Percentiles rank a stretch among this genome's conserved stretches.
phyloP scores from a whole-genome alignment of 1,284 basidiomycete genomes.

The Trichosporon coremiiforme region DNA sequence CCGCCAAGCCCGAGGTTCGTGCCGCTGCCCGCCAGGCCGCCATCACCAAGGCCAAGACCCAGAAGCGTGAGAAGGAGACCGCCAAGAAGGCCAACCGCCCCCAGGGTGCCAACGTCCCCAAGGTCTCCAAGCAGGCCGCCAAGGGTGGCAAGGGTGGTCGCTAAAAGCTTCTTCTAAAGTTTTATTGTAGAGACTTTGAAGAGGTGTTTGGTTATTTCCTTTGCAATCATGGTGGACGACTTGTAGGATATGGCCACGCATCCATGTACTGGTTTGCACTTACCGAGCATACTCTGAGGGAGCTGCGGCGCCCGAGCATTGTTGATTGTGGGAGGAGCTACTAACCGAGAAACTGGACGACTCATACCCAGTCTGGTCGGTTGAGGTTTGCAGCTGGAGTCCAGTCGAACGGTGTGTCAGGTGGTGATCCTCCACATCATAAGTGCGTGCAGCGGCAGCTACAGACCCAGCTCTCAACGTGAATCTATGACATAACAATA shows the following conservation, averaged over 20 bases:
- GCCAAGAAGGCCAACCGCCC: constrained; percentile 78
- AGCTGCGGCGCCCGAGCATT: background rate
- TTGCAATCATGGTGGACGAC: constrained; percentile 26
- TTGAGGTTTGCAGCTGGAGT: no score
- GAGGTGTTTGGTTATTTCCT: constrained; percentile 21
- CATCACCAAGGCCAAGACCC: constrained; percentile 87
- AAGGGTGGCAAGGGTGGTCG: constrained; percentile 69
- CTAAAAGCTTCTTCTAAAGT: constrained; percentile 36
- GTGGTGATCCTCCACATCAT: no score
- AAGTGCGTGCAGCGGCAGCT: no score
- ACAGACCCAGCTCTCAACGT: background rate
- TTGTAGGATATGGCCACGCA: constrained; percentile 36
- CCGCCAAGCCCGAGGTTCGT: constrained; percentile 85
- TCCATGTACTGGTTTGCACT: constrained; percentile 34
- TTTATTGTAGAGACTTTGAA: constrained; percentile 19
- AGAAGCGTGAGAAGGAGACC: constrained; percentile 94
- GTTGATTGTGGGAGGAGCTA: background rate
- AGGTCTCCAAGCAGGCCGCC: constrained; percentile 93
- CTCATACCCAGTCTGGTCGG: no score
- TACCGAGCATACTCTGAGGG: constrained; percentile 8
- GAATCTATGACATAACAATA: constrained; percentile 18
- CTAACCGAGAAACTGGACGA: no score
- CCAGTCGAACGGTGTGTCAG: no score
- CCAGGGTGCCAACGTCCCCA: constrained; percentile 65
- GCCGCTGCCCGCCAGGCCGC: constrained; percentile 78